Conservation (phyloP, 345 rosid species). For the Lagerstroemia speciosa region DNA sequence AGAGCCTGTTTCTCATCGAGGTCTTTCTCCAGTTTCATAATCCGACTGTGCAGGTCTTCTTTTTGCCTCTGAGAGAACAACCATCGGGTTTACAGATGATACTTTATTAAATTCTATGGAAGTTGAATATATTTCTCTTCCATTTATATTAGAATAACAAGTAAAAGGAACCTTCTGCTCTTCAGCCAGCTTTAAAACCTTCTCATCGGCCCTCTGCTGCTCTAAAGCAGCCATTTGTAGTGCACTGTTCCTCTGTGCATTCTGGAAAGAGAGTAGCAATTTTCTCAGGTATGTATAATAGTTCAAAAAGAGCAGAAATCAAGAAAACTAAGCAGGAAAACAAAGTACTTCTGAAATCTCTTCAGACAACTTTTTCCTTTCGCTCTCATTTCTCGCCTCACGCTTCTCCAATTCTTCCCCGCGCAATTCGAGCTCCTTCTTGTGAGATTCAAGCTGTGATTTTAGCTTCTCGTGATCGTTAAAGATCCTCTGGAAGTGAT, state of each 20-base stretch:
- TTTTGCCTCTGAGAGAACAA: conserved; percentile 49
- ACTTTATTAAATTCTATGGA: neutral
- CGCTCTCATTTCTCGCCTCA: conserved; percentile 74
- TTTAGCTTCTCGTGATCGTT: conserved; percentile 81
- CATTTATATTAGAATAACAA: neutral
- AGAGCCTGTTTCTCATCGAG: conserved; percentile 76
- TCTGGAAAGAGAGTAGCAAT: conserved; percentile 26
- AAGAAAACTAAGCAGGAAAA: conserved; percentile 11
- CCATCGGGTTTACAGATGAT: neutral
- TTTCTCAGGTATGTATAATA: neutral
- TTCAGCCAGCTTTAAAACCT: conserved; percentile 65
- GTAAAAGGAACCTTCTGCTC: conserved; percentile 62
- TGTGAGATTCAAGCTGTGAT: conserved; percentile 63
- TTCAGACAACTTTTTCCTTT: conserved; percentile 45
- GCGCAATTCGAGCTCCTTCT: conserved; percentile 59
- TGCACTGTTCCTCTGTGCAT: conserved; percentile 39
- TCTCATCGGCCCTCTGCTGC: conserved; percentile 70
- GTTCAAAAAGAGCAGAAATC: neutral
- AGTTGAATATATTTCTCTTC: neutral
- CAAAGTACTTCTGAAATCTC: conserved; percentile 62
- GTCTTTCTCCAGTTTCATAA: conserved; percentile 54
- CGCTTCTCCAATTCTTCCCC: conserved; percentile 64
- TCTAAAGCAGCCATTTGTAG: conserved; percentile 66
- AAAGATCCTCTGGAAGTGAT: conserved; percentile 66
- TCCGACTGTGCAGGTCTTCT: conserved; percentile 57